Evolutionary conservation across 1,284 basidiomycete genomes (phyloP).

Genomic region (Wallemia mellicola): DNA sequence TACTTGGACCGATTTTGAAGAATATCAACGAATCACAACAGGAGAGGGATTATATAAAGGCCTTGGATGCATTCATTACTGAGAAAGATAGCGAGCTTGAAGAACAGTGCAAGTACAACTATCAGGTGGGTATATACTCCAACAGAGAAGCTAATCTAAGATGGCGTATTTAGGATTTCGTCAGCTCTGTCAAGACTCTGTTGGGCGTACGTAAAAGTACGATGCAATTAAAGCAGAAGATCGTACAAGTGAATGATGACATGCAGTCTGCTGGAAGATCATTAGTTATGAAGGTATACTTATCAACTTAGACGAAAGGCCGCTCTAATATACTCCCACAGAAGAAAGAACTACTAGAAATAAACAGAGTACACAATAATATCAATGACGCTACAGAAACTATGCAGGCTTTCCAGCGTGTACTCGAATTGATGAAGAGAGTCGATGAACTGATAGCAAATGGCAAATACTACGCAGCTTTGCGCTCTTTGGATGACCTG

Average conservation of each 20-base stretch:
- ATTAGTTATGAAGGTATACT: constrained; percentile 40
- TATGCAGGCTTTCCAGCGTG: constrained; percentile 62
- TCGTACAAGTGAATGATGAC: constrained; percentile 26
- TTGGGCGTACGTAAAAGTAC: constrained; percentile 60
- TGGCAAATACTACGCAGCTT: constrained; percentile 81
- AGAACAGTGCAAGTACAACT: constrained; percentile 76
- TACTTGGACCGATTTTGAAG: constrained; percentile 69
- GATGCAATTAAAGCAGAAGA: constrained; percentile 21
- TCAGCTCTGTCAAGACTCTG: constrained; percentile 75
- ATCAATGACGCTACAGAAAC: constrained; percentile 89
- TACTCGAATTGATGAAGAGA: constrained; percentile 78
- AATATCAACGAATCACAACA: constrained; percentile 69
- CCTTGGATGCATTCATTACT: constrained; percentile 55
- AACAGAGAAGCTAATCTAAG: neutral
- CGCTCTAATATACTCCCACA: constrained; percentile 4
- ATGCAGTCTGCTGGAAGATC: constrained; percentile 37
- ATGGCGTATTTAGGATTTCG: constrained; percentile 34
- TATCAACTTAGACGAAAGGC: neutral
- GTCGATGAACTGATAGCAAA: constrained; percentile 75
- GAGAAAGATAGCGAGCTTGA: constrained; percentile 91
- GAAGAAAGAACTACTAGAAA: constrained; percentile 61
- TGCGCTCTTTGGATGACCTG: constrained; percentile 78
- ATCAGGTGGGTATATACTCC: constrained; percentile 24
- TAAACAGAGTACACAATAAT: constrained; percentile 68
- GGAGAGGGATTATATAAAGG: constrained; percentile 68